A percentile compares a stretch with the other conserved stretches of the same genome.
Evolutionary conservation across 352 stramenopile genomes (phyloP).

Genomic region (Phytophthora sp.): DNA sequence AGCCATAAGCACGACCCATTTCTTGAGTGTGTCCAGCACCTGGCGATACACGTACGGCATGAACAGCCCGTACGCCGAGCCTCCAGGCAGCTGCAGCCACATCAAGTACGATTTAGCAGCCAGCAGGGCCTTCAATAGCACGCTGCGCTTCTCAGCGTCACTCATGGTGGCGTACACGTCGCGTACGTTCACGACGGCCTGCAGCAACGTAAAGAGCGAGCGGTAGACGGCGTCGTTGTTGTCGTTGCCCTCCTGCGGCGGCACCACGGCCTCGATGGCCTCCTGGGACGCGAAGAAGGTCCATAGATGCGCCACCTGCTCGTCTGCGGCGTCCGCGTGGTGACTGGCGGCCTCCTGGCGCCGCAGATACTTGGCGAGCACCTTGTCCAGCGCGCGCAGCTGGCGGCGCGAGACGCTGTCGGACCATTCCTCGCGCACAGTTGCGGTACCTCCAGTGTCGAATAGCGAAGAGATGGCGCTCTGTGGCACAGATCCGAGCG

Average conservation of each 20-base stretch:
- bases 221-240: constrained; percentile 59
- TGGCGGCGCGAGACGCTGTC: constrained; percentile 48
- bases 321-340: neutral
- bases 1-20: constrained; percentile 63
- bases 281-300: constrained; percentile 65
- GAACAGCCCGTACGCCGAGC: constrained; percentile 82
- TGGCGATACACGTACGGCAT: constrained; percentile 88
- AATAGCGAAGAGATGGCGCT: constrained; percentile 65
- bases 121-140: constrained; percentile 65
- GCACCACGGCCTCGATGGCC: constrained; percentile 42
- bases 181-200: constrained; percentile 63
- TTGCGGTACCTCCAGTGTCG: constrained; percentile 67
- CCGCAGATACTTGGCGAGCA: constrained; percentile 62
- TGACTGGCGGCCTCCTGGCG: constrained; percentile 31
- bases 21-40: constrained; percentile 80
- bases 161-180: constrained; percentile 56
- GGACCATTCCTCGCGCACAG: constrained; percentile 40
- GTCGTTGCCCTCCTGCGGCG: constrained; percentile 31
- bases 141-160: constrained; percentile 43
- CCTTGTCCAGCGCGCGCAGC: constrained; percentile 56
- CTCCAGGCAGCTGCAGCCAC: constrained; percentile 85
- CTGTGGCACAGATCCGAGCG: constrained; percentile 58
- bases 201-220: constrained; percentile 66
- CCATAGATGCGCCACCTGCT: constrained; percentile 50
- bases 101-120: constrained; percentile 78